phyloP scores from a whole-genome alignment of 192 early-diverging fungal genomes.

The Podila minutissima region DNA sequence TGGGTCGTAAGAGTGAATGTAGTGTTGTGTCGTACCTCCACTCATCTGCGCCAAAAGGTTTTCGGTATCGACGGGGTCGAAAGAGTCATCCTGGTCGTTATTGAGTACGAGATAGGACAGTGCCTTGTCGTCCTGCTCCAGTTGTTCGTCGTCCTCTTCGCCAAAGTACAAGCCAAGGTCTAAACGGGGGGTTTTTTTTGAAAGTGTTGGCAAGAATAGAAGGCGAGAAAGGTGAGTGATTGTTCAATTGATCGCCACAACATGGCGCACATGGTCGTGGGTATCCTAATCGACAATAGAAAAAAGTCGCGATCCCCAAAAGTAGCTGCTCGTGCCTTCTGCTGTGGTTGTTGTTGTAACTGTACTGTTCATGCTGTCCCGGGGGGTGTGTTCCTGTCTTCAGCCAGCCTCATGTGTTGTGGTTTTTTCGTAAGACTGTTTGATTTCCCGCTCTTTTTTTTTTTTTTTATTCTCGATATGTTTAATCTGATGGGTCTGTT shows the following conservation, averaged over 20 bases:
- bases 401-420: background rate
- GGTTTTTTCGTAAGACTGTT: background rate
- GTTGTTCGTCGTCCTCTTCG: slow-evolving; percentile 49
- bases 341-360: too few relatives aligned
- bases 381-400: background rate
- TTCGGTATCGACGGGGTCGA: slow-evolving; percentile 46
- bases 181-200: background rate
- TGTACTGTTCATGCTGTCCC: background rate
- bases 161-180: slow-evolving; percentile 52
- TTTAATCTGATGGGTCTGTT: background rate
- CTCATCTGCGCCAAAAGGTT: slow-evolving; percentile 44
- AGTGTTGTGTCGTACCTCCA: slow-evolving; percentile 5
- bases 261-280: background rate
- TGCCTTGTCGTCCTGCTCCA: slow-evolving; percentile 45
- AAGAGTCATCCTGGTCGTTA: slow-evolving; percentile 40
- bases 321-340: too few relatives aligned
- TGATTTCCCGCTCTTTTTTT: slow-evolving; percentile 6
- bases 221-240: background rate
- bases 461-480: background rate
- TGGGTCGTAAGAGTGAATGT: background rate
- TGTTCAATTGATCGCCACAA: background rate
- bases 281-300: too few relatives aligned
- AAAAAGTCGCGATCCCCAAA: too few relatives aligned
- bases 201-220: background rate
- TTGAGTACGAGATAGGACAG: slow-evolving; percentile 39